These are phyloP conservation scores for Phytopythium litorale DNA, from an alignment of 352 stramenopile species.

Conservation along the genomic window DNA sequence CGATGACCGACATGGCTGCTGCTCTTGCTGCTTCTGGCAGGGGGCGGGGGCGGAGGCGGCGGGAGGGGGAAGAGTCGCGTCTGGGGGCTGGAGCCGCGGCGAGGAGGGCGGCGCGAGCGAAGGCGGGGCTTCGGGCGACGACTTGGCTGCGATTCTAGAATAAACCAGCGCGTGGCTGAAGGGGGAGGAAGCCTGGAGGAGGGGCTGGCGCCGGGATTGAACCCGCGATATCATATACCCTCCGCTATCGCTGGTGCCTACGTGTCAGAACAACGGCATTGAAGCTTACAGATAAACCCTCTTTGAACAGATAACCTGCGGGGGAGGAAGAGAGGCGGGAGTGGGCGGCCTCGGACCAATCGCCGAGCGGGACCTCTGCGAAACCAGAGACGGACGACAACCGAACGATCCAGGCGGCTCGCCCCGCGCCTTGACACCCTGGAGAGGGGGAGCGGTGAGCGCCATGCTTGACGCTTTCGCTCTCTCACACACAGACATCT, in stretches of 20 bases:
- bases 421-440: neutral
- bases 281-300: neutral
- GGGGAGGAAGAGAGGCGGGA: neutral
- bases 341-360: neutral
- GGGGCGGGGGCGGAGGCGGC: neutral
- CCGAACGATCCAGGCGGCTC: neutral
- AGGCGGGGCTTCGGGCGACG: neutral
- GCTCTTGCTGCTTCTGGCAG: neutral
- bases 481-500: neutral
- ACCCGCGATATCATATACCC: neutral
- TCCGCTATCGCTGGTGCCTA: neutral
- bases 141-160: constrained; percentile 19
- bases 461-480: neutral
- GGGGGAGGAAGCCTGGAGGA: neutral
- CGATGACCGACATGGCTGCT: constrained; percentile 94
- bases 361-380: neutral
- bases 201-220: neutral
- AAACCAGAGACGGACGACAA: neutral
- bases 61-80: constrained; percentile 1
- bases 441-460: neutral
- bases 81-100: neutral
- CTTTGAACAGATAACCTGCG: neutral
- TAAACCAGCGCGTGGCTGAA: constrained; percentile 1
- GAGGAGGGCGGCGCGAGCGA: too few relatives aligned
- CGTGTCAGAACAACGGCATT: neutral